These are phyloP conservation scores for Barnettozyma vustinii DNA, from an alignment of 805 yeast species.

Conservation along the genomic window DNA sequence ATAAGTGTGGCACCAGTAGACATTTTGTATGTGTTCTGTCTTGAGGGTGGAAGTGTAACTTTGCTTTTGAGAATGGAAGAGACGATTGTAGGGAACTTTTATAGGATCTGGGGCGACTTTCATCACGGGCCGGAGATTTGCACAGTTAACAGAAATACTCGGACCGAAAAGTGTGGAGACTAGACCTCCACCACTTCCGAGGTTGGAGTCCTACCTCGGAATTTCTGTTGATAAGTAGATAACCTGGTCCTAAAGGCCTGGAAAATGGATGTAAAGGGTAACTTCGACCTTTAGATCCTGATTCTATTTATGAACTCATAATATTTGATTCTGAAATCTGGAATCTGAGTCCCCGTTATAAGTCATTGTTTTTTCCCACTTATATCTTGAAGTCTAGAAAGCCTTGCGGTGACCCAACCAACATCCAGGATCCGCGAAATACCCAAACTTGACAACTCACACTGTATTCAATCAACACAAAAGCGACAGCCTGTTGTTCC, in stretches of 20 bases:
- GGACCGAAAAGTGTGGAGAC: not conserved
- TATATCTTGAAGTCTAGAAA: too few species aligned
- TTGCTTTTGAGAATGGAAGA: not conserved
- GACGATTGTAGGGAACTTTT: not conserved
- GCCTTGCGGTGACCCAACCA: too few species aligned
- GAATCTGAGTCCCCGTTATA: too few species aligned
- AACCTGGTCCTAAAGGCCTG: too few species aligned
- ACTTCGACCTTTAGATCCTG: too few species aligned
- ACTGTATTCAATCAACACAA: not conserved
- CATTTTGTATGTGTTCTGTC: not conserved
- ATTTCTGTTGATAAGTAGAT: too few species aligned
- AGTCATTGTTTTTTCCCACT: too few species aligned
- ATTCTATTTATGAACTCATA: too few species aligned
- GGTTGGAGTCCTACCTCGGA: too few species aligned
- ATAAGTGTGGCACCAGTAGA: slow-evolving; percentile 40
- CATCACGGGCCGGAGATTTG: not conserved
- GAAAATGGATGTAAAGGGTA: too few species aligned
- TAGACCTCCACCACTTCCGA: not conserved
- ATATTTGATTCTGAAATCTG: too few species aligned
- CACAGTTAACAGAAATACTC: not conserved
- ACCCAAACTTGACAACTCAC: not conserved
- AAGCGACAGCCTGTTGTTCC: not conserved
- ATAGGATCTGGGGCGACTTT: not conserved
- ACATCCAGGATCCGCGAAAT: not conserved
- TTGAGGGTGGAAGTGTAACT: not conserved